Conservation (phyloP, 805 yeast genomes). For the Kodamaea fukazawae region DNA sequence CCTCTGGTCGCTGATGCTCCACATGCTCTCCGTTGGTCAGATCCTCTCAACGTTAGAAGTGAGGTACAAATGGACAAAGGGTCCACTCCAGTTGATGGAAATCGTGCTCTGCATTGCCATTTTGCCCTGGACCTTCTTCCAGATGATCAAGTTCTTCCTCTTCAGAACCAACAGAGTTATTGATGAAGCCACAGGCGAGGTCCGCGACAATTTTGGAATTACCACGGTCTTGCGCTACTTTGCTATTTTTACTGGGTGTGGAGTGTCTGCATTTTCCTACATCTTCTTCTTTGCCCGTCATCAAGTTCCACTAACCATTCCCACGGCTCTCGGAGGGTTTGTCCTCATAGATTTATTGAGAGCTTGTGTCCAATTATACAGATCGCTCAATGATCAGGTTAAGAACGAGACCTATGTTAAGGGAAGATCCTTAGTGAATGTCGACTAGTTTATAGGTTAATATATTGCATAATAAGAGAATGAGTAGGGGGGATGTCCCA, state of each 20-base stretch:
- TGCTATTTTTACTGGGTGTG: background rate
- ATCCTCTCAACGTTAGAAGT: background rate
- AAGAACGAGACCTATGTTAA: conserved; percentile 56
- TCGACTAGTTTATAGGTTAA: conserved; percentile 11
- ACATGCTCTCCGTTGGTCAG: background rate
- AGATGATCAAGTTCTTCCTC: conserved; percentile 2
- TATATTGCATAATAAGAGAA: background rate
- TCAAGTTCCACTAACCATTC: background rate
- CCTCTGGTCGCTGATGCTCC: conserved; percentile 1
- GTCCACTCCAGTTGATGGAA: background rate
- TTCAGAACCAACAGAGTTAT: conserved; percentile 1
- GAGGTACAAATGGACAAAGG: background rate
- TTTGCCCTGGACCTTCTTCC: conserved; percentile 3
- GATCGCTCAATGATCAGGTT: conserved; percentile 42
- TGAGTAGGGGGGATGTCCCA: no score
- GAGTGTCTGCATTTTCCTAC: background rate
- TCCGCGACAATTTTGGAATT: conserved; percentile 1
- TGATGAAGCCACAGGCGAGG: conserved; percentile 3
- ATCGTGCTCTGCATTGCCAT: background rate
- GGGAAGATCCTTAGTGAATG: conserved; percentile 53
- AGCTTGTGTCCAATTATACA: conserved; percentile 8
- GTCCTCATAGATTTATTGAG: background rate
- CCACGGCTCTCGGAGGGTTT: conserved; percentile 3
- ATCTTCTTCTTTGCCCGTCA: background rate
- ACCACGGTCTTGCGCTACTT: background rate